These are phyloP conservation scores for Chrysanthemum seticuspe DNA, from an alignment of 129 eudicot genomes.

Conservation along the genomic window DNA sequence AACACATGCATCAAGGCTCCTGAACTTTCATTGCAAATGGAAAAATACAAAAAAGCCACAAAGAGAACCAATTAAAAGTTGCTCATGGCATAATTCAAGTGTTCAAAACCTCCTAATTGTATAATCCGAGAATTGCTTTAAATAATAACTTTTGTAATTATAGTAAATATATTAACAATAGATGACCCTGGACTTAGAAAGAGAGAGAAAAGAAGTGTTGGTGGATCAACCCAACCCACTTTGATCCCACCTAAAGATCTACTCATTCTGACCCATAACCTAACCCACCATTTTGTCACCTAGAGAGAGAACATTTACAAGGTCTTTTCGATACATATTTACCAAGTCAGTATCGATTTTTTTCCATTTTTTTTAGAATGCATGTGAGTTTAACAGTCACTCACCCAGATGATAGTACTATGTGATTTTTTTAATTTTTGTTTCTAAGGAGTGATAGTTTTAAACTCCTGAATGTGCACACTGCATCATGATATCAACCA, in stretches of 20 bases:
- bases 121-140: not conserved
- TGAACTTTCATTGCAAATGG: not conserved
- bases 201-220: not conserved
- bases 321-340: not conserved
- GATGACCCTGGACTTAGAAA: not conserved
- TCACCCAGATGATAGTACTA: not conserved
- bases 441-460: not conserved
- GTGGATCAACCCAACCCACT: not conserved
- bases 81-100: not conserved
- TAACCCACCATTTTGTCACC: not conserved
- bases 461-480: not conserved
- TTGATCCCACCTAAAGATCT: not conserved
- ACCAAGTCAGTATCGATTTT: not conserved
- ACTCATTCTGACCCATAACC: not conserved
- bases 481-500: slow-evolving; percentile 1
- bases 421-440: not conserved
- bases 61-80: not conserved
- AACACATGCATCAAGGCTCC: not conserved
- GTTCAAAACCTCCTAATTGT: not conserved
- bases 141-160: no score
- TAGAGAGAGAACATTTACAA: not conserved
- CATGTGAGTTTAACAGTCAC: not conserved
- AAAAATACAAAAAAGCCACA: not conserved
- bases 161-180: no score
- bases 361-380: not conserved